phyloP scores from a whole-genome alignment of 2,329 filamentous ascomycete genomes.

The Fusarium chaquense region DNA sequence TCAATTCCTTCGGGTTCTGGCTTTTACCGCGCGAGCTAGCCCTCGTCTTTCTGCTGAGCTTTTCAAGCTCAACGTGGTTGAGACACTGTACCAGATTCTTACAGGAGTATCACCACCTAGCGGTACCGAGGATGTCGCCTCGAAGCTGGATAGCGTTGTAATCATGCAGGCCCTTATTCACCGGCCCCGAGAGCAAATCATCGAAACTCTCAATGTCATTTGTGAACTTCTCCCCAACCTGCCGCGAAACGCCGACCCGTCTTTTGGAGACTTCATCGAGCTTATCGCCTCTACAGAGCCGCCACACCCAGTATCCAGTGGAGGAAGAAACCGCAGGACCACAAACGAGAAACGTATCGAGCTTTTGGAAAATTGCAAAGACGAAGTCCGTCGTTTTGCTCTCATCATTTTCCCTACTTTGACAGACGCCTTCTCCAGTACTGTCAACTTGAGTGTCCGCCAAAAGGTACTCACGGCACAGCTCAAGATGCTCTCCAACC shows the following conservation, averaged over 20 bases:
- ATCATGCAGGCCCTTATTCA: conserved; percentile 99
- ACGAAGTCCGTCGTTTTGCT: conserved; percentile 90
- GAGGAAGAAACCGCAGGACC: conserved; percentile 55
- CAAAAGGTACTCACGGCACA: conserved; percentile 97
- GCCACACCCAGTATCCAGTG: conserved; percentile 54
- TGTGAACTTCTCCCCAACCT: conserved; percentile 90
- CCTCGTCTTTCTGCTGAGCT: conserved; percentile 88
- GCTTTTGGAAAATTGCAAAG: conserved; percentile 83
- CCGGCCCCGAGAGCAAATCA: conserved; percentile 93
- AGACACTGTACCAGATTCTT: conserved; percentile 96
- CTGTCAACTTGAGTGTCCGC: conserved; percentile 92
- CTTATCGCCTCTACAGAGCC: conserved; percentile 56
- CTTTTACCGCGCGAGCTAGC: conserved; percentile 90
- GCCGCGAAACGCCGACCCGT: conserved; percentile 65
- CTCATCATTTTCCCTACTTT: conserved; percentile 93
- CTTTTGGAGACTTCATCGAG: conserved; percentile 59
- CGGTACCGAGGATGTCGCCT: conserved; percentile 80
- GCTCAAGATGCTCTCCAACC: conserved; percentile 95
- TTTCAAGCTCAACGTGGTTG: conserved; percentile 95
- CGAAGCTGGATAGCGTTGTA: conserved; percentile 93
- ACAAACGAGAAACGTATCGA: conserved; percentile 85
- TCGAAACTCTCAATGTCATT: conserved; percentile 96
- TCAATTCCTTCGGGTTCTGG: conserved; percentile 91
- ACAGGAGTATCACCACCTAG: conserved; percentile 93
- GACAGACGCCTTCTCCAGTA: conserved; percentile 97